phyloP scores from a whole-genome alignment of 1,284 basidiomycete species.

The Ustilago hordei region DNA sequence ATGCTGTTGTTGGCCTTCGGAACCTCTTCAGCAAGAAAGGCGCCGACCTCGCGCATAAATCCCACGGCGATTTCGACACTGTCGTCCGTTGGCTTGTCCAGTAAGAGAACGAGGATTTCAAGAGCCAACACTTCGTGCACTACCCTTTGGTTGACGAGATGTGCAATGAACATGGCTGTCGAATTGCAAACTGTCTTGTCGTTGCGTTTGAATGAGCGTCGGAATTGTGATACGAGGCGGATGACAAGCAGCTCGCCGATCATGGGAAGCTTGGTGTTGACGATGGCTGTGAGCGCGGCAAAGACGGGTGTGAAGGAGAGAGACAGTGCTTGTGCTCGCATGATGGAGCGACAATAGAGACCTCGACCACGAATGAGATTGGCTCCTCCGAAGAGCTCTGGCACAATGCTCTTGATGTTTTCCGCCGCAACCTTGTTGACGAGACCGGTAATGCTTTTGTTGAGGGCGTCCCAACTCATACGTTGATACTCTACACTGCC shows the following conservation, averaged over 20 bases:
- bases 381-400: conserved; percentile 75
- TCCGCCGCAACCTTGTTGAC: conserved; percentile 89
- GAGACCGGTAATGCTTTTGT: conserved; percentile 98
- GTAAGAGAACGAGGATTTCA: conserved; percentile 90
- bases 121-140: conserved; percentile 94
- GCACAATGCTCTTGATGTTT: conserved; percentile 97
- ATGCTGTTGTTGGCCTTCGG: conserved; percentile 93
- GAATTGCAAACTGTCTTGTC: conserved; percentile 98
- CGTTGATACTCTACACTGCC: conserved; percentile 90
- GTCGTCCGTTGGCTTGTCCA: conserved; percentile 96
- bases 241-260: conserved; percentile 91
- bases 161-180: conserved; percentile 93
- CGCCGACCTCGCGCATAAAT: conserved; percentile 96
- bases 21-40: conserved; percentile 91
- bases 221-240: conserved; percentile 92
- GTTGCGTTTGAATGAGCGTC: conserved; percentile 93
- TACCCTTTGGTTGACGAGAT: conserved; percentile 95
- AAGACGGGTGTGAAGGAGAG: conserved; percentile 98
- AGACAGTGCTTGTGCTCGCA: conserved; percentile 97
- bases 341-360: conserved; percentile 79
- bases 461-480: conserved; percentile 95
- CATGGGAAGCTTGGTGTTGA: conserved; percentile 97
- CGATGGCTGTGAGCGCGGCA: conserved; percentile 89
- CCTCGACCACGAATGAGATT: conserved; percentile 68
- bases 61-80: conserved; percentile 98